Percentiles rank a stretch among this genome's conserved stretches.
Conservation (phyloP, 257 asterid genomes). For the Lycium ferocissimum region DNA sequence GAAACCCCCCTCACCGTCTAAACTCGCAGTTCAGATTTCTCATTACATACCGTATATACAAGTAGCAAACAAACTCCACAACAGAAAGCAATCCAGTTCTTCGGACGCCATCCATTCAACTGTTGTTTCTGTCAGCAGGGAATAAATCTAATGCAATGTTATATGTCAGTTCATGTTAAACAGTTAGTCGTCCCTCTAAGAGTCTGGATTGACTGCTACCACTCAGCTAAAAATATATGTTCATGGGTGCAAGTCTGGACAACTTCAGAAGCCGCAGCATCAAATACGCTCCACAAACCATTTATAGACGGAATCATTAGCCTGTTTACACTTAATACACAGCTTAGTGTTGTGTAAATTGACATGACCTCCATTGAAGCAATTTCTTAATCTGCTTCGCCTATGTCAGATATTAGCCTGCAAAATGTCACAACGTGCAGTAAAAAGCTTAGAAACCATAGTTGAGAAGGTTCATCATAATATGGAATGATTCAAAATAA, state of each 20-base stretch:
- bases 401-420: constrained; percentile 22
- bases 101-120: not conserved
- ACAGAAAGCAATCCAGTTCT: constrained; percentile 27
- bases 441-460: constrained; percentile 12
- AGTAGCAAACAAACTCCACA: not conserved
- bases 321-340: not conserved
- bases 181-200: constrained; percentile 3
- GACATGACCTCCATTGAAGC: not conserved
- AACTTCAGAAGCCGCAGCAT: constrained; percentile 19
- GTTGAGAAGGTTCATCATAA: not conserved
- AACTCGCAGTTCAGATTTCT: not conserved
- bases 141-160: constrained; percentile 12
- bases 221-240: not conserved
- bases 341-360: constrained; percentile 19
- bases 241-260: not conserved
- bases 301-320: not conserved
- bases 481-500: not conserved
- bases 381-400: not conserved
- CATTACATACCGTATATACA: not conserved
- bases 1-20: not conserved
- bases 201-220: constrained; percentile 5
- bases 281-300: constrained; percentile 37
- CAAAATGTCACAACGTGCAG: not conserved
- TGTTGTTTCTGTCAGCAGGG: not conserved
- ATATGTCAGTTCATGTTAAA: constrained; percentile 19